Conservation (phyloP, 2,329 filamentous ascomycete species). For the Xylaria sp. region DNA sequence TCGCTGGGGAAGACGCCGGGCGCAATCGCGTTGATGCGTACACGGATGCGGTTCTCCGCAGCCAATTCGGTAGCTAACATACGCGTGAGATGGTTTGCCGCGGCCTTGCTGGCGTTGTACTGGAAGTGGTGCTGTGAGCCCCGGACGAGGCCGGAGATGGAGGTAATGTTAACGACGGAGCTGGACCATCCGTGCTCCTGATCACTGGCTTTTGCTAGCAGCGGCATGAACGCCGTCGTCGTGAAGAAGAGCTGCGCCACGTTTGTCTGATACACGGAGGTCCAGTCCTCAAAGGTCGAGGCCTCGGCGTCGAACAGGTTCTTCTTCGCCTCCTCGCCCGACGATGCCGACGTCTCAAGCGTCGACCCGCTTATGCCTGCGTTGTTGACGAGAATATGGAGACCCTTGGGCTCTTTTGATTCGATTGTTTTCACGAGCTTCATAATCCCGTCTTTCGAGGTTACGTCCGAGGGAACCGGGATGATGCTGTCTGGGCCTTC, state of each 20-base stretch:
- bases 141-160: slow-evolving; percentile 73
- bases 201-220: slow-evolving; percentile 65
- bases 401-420: slow-evolving; percentile 62
- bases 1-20: slow-evolving; percentile 78
- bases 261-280: slow-evolving; percentile 77
- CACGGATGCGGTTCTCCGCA: slow-evolving; percentile 67
- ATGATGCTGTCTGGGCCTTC: slow-evolving; percentile 67
- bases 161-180: slow-evolving; percentile 75
- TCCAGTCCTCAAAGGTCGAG: slow-evolving; percentile 74
- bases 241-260: slow-evolving; percentile 76
- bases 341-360: slow-evolving; percentile 65
- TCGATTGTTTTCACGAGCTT: slow-evolving; percentile 67
- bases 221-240: slow-evolving; percentile 70
- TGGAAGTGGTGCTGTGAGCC: slow-evolving; percentile 72
- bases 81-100: slow-evolving; percentile 71
- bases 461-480: slow-evolving; percentile 70
- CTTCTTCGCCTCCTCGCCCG: slow-evolving; percentile 62
- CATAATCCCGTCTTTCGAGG: slow-evolving; percentile 68
- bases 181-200: slow-evolving; percentile 61
- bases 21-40: slow-evolving; percentile 78
- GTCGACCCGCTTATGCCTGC: slow-evolving; percentile 69
- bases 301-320: slow-evolving; percentile 74
- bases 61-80: slow-evolving; percentile 72
- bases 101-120: slow-evolving; percentile 73
- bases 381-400: slow-evolving; percentile 77